Conservation (phyloP, 257 asterid genomes). For the Nicotiana undulata region DNA sequence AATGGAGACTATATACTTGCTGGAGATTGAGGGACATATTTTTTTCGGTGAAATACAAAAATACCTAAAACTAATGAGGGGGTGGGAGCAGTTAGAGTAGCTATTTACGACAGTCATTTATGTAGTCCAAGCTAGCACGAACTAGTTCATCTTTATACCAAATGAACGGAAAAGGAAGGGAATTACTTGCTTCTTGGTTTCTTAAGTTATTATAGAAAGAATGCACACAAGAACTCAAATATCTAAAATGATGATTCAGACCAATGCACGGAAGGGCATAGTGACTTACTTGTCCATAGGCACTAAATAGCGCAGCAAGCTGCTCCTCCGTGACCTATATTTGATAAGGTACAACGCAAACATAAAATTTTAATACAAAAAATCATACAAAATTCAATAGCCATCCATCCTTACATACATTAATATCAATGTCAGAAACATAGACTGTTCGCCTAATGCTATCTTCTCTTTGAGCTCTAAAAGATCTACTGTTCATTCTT, state of each 20-base stretch:
- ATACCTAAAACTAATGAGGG: not conserved
- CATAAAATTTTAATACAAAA: slow-evolving; percentile 14
- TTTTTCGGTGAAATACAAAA: not conserved
- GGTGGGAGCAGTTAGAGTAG: not conserved
- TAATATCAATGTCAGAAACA: slow-evolving; percentile 61
- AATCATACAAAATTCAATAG: not conserved
- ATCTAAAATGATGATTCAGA: not conserved
- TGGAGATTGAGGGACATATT: not conserved
- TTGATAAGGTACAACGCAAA: slow-evolving; percentile 9
- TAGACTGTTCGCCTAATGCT: slow-evolving; percentile 65
- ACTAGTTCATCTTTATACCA: not conserved
- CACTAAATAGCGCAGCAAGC: slow-evolving; percentile 79
- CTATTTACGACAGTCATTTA: not conserved
- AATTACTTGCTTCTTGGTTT: not conserved
- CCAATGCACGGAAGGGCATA: slow-evolving; percentile 1
- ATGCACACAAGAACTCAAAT: not conserved
- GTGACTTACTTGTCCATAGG: slow-evolving; percentile 74
- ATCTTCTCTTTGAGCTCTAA: slow-evolving; percentile 67
- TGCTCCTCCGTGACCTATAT: slow-evolving; percentile 80
- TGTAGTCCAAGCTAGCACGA: not conserved
- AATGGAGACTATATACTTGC: not conserved
- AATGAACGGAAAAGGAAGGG: not conserved
- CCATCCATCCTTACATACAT: slow-evolving; percentile 27
- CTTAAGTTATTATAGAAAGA: not conserved
- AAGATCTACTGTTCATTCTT: slow-evolving; percentile 44